A percentile compares a stretch with the other conserved stretches of the same genome.
Conservation (phyloP, 371 early-diverging fungal species). For the Basidiobolus meristosporus region DNA sequence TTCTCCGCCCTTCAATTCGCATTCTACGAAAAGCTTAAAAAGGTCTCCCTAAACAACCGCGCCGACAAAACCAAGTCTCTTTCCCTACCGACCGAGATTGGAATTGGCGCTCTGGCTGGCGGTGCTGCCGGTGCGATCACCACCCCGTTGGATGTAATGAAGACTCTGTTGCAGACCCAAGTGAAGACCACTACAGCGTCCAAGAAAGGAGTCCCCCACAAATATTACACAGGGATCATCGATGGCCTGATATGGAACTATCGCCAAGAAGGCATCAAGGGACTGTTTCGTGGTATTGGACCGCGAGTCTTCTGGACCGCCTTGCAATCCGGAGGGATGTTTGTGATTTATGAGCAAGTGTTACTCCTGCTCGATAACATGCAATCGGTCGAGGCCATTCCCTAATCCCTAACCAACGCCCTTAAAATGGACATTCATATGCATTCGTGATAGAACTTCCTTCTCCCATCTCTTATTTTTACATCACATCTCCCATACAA, state of each 20-base stretch:
- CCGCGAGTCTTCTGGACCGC: conserved; percentile 47
- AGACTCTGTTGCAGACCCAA: conserved; percentile 47
- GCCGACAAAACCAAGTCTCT: background rate
- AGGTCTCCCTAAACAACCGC: conserved; percentile 5
- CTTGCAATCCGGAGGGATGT: conserved; percentile 43
- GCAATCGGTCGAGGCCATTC: too few species aligned
- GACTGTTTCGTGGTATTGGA: conserved; percentile 39
- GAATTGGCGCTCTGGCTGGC: conserved; percentile 40
- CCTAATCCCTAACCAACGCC: too few species aligned
- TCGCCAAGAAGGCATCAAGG: conserved; percentile 31
- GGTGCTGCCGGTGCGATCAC: conserved; percentile 44
- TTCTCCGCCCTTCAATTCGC: conserved; percentile 55
- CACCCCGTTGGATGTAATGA: conserved; percentile 48
- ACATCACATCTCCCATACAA: too few species aligned
- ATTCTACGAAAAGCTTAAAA: conserved; percentile 42
- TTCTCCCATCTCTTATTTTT: too few species aligned
- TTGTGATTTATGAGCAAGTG: conserved; percentile 43
- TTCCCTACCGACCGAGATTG: conserved; percentile 13
- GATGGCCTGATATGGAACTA: conserved; percentile 41
- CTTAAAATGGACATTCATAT: too few species aligned
- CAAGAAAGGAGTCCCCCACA: conserved; percentile 22
- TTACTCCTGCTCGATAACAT: conserved; percentile 7
- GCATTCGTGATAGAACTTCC: too few species aligned
- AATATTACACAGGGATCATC: conserved; percentile 37
- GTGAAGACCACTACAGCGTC: conserved; percentile 44